A percentile compares a stretch with the other conserved stretches of the same genome.
These are phyloP conservation scores for Didymella pinodella DNA, from an alignment of 2,329 filamentous ascomycete species.

Conservation along the genomic window DNA sequence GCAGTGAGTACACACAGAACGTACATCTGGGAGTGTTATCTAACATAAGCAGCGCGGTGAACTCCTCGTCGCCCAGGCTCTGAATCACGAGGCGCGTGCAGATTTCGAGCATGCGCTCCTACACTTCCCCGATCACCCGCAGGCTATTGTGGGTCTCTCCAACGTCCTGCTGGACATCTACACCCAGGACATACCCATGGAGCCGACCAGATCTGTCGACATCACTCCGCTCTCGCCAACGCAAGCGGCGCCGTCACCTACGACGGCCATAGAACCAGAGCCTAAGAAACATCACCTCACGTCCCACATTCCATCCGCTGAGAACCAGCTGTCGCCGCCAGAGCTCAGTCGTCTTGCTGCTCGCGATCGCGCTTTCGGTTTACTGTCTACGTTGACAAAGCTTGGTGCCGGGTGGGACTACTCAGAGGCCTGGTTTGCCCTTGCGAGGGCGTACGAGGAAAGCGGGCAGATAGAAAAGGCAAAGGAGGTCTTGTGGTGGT, in stretches of 20 bases:
- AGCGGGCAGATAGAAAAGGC: conserved; percentile 86
- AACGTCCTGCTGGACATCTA: conserved; percentile 89
- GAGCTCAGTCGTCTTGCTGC: conserved; percentile 85
- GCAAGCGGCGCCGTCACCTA: conserved; percentile 7
- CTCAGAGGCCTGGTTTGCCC: conserved; percentile 89
- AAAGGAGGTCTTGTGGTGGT: conserved; percentile 96
- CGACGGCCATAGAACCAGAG: conserved; percentile 4
- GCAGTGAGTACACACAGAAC: conserved; percentile 67
- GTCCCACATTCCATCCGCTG: conserved; percentile 55
- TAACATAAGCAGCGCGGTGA: conserved; percentile 66
- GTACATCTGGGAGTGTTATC: background rate
- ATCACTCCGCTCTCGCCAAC: conserved; percentile 23
- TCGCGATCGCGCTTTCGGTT: conserved; percentile 84
- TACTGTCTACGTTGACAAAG: conserved; percentile 84
- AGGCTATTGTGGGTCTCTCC: conserved; percentile 81
- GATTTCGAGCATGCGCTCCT: conserved; percentile 85
- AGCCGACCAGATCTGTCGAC: conserved; percentile 58
- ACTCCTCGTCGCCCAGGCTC: conserved; percentile 68
- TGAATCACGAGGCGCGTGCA: conserved; percentile 73
- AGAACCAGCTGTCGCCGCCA: conserved; percentile 64
- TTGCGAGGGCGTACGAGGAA: conserved; percentile 87
- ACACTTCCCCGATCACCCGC: conserved; percentile 79
- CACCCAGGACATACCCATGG: conserved; percentile 66
- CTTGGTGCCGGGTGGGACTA: conserved; percentile 88
- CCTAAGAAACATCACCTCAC: conserved; percentile 57